Conservation (phyloP, 176 grass and related monocot genomes). For the Rhynchospora breviuscula region DNA sequence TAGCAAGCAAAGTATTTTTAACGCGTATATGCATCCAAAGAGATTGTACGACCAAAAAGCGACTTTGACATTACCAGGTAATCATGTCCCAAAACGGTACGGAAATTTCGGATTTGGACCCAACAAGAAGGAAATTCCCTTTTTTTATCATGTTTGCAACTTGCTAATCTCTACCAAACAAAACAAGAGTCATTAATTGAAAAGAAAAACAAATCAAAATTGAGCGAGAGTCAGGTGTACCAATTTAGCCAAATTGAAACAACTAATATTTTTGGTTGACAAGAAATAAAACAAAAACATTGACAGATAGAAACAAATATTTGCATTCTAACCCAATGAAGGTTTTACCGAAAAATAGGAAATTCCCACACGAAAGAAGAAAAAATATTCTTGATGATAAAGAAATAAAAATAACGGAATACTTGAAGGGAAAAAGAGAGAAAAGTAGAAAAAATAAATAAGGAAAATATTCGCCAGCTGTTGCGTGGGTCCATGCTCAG, state of each 20-base stretch:
- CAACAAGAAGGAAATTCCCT: neutral
- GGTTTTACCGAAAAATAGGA: neutral
- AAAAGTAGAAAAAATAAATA: neutral
- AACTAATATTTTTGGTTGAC: no score
- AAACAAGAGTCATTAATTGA: neutral
- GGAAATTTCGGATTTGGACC: neutral
- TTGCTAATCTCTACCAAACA: neutral
- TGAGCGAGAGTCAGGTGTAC: neutral
- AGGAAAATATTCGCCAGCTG: constrained; percentile 19
- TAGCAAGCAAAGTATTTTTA: neutral
- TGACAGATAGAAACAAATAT: no score
- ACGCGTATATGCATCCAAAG: neutral
- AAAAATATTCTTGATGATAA: neutral
- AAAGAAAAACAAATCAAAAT: neutral
- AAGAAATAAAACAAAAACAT: no score
- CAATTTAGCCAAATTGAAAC: no score
- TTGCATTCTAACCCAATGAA: no score
- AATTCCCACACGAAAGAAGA: neutral
- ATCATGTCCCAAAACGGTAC: constrained; percentile 1
- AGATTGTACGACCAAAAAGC: neutral
- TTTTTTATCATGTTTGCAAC: neutral
- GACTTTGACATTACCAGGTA: neutral
- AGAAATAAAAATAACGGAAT: neutral
- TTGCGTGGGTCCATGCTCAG: neutral
- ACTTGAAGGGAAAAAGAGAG: neutral